Conservation (phyloP, 1,139 yeast genomes). For the Saccharomyces hybrid region DNA sequence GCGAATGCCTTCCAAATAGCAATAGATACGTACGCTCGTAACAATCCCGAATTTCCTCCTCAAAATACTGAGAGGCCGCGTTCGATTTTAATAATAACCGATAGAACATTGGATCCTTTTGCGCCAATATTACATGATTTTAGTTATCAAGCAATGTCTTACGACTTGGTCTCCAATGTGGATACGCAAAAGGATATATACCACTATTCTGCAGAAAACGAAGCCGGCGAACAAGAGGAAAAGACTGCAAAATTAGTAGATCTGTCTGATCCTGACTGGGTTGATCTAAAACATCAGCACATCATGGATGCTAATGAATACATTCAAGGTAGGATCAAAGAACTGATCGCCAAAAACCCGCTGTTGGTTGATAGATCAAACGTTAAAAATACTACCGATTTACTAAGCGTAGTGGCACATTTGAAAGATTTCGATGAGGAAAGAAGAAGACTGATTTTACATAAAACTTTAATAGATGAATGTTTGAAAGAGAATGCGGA, state of each 20-base stretch:
- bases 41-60: slow-evolving; percentile 55
- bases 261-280: slow-evolving; percentile 64
- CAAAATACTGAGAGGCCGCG: slow-evolving; percentile 50
- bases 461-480: slow-evolving; percentile 52
- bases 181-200: slow-evolving; percentile 46
- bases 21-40: slow-evolving; percentile 68
- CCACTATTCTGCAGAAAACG: slow-evolving; percentile 54
- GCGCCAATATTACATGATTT: slow-evolving; percentile 88
- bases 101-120: slow-evolving; percentile 73
- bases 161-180: slow-evolving; percentile 46
- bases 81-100: slow-evolving; percentile 67
- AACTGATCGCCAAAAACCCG: slow-evolving; percentile 67
- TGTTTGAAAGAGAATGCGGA: slow-evolving; percentile 47
- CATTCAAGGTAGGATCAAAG: slow-evolving; percentile 53
- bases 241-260: slow-evolving; percentile 47
- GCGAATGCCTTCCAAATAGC: slow-evolving; percentile 67
- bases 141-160: slow-evolving; percentile 89
- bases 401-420: slow-evolving; percentile 60
- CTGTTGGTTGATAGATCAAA: slow-evolving; percentile 54
- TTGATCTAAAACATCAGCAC: slow-evolving; percentile 62
- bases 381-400: slow-evolving; percentile 53
- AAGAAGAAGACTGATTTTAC: slow-evolving; percentile 51
- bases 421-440: slow-evolving; percentile 62
- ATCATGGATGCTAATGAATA: slow-evolving; percentile 68
- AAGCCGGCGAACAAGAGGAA: slow-evolving; percentile 45